Percentiles rank a stretch among this genome's conserved stretches.
Conservation (phyloP, 2,329 filamentous ascomycete species). For the Fusarium armeniacum region DNA sequence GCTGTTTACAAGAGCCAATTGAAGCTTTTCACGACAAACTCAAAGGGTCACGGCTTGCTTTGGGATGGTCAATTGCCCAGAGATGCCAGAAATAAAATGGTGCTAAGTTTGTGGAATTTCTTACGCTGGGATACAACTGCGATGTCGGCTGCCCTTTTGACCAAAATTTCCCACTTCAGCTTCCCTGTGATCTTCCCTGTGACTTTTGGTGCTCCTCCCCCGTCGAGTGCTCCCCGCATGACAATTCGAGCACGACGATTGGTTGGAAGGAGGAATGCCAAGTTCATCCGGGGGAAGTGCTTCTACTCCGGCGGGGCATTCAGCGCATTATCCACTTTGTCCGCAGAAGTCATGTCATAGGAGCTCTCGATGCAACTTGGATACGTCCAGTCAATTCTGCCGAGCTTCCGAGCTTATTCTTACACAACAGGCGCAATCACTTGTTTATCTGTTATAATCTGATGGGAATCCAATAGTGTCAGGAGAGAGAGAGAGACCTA, state of each 20-base stretch:
- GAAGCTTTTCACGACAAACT: constrained; percentile 28
- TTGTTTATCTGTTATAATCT: background rate
- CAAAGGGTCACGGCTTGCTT: constrained; percentile 19
- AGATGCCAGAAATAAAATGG: constrained; percentile 18
- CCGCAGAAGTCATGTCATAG: constrained; percentile 19
- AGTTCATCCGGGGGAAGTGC: constrained; percentile 27
- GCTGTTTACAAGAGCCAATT: constrained; percentile 40
- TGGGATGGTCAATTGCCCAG: constrained; percentile 22
- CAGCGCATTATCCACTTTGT: constrained; percentile 26
- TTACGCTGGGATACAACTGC: constrained; percentile 37
- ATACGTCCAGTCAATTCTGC: background rate
- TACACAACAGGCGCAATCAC: background rate
- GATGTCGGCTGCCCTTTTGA: constrained; percentile 50
- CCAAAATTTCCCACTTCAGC: constrained; percentile 44
- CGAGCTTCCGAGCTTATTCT: constrained; percentile 17
- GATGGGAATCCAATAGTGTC: background rate
- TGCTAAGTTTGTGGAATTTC: constrained; percentile 39
- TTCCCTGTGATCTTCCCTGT: constrained; percentile 57
- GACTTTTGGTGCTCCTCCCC: constrained; percentile 43
- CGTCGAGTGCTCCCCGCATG: constrained; percentile 49
- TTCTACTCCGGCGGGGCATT: constrained; percentile 37
- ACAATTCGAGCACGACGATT: constrained; percentile 46
- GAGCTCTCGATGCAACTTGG: constrained; percentile 3
- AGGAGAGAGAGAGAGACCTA: background rate
- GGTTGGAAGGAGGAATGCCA: constrained; percentile 25